Base-by-base conservation (phyloP, 2,329 filamentous ascomycete genomes). In the Clarireedia homoeocarpa region DNA sequence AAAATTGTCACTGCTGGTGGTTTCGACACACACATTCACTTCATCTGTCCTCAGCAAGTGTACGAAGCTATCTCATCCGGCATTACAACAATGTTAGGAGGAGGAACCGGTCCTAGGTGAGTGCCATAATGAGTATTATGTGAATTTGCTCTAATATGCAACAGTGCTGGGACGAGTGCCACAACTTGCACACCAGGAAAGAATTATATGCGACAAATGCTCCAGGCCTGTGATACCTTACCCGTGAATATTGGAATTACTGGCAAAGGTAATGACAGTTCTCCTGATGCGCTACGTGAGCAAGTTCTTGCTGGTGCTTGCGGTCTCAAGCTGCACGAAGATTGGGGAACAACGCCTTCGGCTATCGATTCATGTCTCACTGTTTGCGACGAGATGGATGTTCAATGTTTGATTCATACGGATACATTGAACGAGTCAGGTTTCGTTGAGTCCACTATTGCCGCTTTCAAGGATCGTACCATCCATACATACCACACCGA, bases 401-500 rank as follows among this genome's bases (percentile, higher is more conserved):
- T 97, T 26, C 92, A 97, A 71, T 95, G 89, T 62, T 82, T 96
- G 62, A 95, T 97, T 65, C 92, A 96, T 71, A 96, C 91, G 0
- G 92, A 97, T 71, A 96, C 92, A 0, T 81, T 97, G 59, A 97
- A 97, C 71, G 92, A 97, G 72, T 92, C 89, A 17, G 92, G 92
- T n/a, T 97, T 96, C 67, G 92, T 97, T 51, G 92, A 96, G 70
- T 86, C 89, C 58, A 96, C 91, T 2, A 83, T 96, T 59, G 81
- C 77, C n/a, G 85, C 91, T 3, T 87, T 97, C 78, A 90, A 89
- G 70, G 78, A 83, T 67, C 85, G 92, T 59, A 89, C 90, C 1
- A 95, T 97, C 66, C 92, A 97, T 73, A 95, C 92, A 1, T 97
- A 97, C 72, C 92, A 97, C 73, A 96, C 91, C 34, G 92, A 97